Evolutionary conservation across 2,329 filamentous ascomycete genomes (phyloP).

Genomic region (Elsinoe fawcettii): DNA sequence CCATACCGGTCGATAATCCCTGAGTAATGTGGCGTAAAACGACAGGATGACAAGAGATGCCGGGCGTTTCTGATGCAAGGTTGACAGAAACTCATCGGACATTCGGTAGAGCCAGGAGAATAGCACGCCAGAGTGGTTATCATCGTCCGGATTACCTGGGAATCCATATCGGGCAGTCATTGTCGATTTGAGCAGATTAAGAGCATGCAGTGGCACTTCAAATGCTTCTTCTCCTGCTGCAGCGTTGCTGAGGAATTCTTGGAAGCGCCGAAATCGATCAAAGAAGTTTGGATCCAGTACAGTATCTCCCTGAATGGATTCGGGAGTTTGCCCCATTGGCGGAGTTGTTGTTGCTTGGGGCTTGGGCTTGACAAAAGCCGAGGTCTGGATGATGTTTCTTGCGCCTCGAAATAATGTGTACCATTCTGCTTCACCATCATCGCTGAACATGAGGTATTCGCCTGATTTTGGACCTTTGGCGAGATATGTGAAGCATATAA

Average conservation of each 20-base stretch:
- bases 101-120: background rate
- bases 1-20: background rate
- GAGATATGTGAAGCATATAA: background rate
- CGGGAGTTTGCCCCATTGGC: background rate
- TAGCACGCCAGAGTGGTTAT: background rate
- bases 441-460: background rate
- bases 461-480: background rate
- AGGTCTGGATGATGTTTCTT: background rate
- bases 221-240: background rate
- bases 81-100: background rate
- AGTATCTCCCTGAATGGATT: background rate
- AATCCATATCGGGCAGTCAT: background rate
- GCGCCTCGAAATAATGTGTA: background rate
- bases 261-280: background rate
- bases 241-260: background rate
- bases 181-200: background rate
- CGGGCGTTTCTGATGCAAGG: background rate
- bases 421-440: background rate
- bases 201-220: background rate
- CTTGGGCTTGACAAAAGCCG: background rate
- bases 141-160: background rate
- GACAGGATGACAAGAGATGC: constrained; percentile 5
- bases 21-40: background rate
- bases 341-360: background rate
- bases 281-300: background rate